Evolutionary conservation across 371 early-diverging fungal species (phyloP).

Genomic region (Mortierella sp.): DNA sequence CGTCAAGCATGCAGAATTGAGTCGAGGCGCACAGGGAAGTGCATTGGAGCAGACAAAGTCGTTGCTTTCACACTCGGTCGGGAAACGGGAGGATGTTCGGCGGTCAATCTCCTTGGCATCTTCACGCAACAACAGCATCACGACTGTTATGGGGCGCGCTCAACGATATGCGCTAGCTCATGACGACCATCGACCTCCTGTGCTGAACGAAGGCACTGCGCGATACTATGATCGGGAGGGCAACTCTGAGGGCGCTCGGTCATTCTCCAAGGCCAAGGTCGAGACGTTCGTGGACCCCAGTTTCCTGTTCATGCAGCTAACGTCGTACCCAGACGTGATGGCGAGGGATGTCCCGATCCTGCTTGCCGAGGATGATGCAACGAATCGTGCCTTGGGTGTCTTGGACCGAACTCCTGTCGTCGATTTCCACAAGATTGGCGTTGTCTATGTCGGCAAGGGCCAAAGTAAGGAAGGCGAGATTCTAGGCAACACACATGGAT

Average conservation of each 20-base stretch:
- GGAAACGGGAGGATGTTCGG: conserved; percentile 47
- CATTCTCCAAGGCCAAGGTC: conserved; percentile 34
- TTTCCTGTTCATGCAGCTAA: conserved; percentile 73
- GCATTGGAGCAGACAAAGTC: conserved; percentile 58
- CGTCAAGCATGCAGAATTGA: conserved; percentile 52
- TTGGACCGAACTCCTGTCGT: conserved; percentile 92
- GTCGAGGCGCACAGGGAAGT: conserved; percentile 45
- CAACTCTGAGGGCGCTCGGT: conserved; percentile 19
- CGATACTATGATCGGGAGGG: conserved; percentile 44
- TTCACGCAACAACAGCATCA: conserved; percentile 51
- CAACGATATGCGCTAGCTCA: conserved; percentile 32
- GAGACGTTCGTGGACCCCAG: conserved; percentile 73
- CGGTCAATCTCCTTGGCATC: conserved; percentile 42
- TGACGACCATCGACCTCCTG: conserved; percentile 52
- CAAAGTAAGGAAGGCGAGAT: conserved; percentile 90
- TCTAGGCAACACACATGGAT: conserved; percentile 87
- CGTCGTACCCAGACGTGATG: conserved; percentile 80
- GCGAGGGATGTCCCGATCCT: conserved; percentile 73
- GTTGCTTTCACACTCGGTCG: conserved; percentile 41
- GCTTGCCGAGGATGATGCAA: conserved; percentile 84
- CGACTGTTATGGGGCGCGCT: conserved; percentile 22
- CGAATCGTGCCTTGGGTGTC: conserved; percentile 80
- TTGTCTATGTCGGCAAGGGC: conserved; percentile 89
- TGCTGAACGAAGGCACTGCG: conserved; percentile 15
- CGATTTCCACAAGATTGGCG: conserved; percentile 96